Base-by-base conservation (phyloP, 2,329 filamentous ascomycete species). In the Penicillium sp. region DNA sequence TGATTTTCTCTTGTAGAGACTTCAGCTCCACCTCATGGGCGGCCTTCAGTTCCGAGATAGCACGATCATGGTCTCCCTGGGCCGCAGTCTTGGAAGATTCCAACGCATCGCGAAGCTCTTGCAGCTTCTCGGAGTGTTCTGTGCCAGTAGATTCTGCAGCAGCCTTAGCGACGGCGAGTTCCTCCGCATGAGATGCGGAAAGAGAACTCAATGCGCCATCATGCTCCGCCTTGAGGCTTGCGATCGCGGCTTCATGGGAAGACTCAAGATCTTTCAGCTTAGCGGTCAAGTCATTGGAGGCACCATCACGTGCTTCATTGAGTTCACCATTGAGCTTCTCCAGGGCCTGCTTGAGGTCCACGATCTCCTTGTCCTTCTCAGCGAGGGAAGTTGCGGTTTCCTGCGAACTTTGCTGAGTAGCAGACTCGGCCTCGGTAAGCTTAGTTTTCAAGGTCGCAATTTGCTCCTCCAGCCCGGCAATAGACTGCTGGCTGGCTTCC, bases 301-400 rank as follows among this genome's bases (percentile, higher is more conserved):
- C 51, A 2, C 45, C 33, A 2, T 58, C 51, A 6, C 50, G 50
- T 18, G 49, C 46, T 26, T 57, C 53, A 33, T 64, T 47, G 34
- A 70, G 54, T n/a, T 68, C 60, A 4, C 36, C 43, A 33, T 65
- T 61, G 13, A 64, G 43, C 10, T 58, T 56, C 17, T 63, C 60
- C 11, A 66, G 46, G 17, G 56, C 48, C 39, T 63, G 45, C 44
- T 60, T 58, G 20, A 69, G 56, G 11, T 61, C 56, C 4, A 51
- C 39, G 6, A 67, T 57, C 29, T 69, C 57, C 29, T 63, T 54
- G 4, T 65, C 60, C 47, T 69, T 70, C 23, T 62, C 57, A 3
- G 58, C 52, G 13, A 69, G 40, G n/a, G 53, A 47, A 14, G 53
- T 49, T 9, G 42, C 42, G 0, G 41, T 56, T 20, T 63, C 50